These are phyloP conservation scores for Aleurites moluccanus DNA, from an alignment of 441 rosid genomes.

Conservation along the genomic window DNA sequence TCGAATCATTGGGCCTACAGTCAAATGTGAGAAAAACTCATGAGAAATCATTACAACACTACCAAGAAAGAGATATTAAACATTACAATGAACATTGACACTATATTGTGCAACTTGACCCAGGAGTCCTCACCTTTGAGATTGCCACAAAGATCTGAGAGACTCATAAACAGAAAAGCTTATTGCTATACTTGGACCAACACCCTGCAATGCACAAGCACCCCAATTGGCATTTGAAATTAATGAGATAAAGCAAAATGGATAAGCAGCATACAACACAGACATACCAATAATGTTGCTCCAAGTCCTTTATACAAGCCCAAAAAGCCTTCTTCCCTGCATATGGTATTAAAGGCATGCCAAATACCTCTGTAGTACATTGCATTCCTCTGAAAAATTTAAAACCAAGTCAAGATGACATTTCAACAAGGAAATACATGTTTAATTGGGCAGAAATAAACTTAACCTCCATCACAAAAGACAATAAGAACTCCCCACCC, in stretches of 20 bases:
- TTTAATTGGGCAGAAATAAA: not conserved
- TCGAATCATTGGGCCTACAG: slow-evolving; percentile 73
- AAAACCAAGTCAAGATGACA: slow-evolving; percentile 20
- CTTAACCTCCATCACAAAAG: not conserved
- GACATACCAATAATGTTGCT: slow-evolving; percentile 82
- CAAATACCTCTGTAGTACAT: slow-evolving; percentile 76
- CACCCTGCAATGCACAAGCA: slow-evolving; percentile 56
- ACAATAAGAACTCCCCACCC: not conserved
- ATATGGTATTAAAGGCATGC: slow-evolving; percentile 78
- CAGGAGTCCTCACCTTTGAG: slow-evolving; percentile 52
- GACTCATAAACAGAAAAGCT: slow-evolving; percentile 82
- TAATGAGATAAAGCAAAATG: slow-evolving; percentile 15
- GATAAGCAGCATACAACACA: not conserved
- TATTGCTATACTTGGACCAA: slow-evolving; percentile 90
- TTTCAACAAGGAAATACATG: slow-evolving; percentile 3
- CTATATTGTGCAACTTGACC: slow-evolving; percentile 14
- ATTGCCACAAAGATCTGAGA: slow-evolving; percentile 65
- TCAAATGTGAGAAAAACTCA: slow-evolving; percentile 19
- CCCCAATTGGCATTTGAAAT: slow-evolving; percentile 19
- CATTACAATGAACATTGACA: slow-evolving; percentile 1
- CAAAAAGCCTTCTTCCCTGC: slow-evolving; percentile 74
- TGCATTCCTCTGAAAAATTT: slow-evolving; percentile 60
- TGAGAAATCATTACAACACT: slow-evolving; percentile 12
- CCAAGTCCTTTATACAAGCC: slow-evolving; percentile 96
- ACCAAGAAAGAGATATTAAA: slow-evolving; percentile 5